Base-by-base conservation (phyloP, 2,329 filamentous ascomycete species). In the Periconia sp. region DNA sequence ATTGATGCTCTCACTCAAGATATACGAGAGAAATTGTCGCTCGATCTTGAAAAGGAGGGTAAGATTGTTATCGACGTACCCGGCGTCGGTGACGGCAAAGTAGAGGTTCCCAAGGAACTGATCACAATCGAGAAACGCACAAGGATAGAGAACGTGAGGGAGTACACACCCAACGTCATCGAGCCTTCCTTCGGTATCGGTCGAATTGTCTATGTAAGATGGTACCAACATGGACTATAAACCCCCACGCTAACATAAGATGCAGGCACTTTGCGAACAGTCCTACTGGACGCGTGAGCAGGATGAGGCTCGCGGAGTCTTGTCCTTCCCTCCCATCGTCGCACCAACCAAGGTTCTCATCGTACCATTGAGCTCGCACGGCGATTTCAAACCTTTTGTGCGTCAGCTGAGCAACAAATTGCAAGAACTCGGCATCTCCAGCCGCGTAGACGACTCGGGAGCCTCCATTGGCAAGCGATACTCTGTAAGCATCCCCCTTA, bases 131-230 rank as follows among this genome's bases (percentile, higher is more conserved):
- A 92, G 78, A 92, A 90, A 78, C 85, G 87, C 64, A 96, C 88
- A 63, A 83, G 91, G 58, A 83, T 86, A 3, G 91, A 96, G 75
- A 88, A 96, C 72, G 85, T 87, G 54, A 85, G 94, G 66, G 92
- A 97, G 74, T 99, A 91, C 79, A 95, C 89, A 0, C 93, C 93
- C 55, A 97, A 97, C 71, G 92, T 96, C 45, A 95, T 97, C 64
- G 94, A 99, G 79, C 94, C 93, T 1, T 97, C 93, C 0, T 99
- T 97, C 68, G 93, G 93, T 81, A 96, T 97, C 69, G 94, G 93
- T 55, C 86, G 93, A 65, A 97, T 97, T 58, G 80, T 97, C 54
- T 97, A 97, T 87, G 62, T 68, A 56, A 63, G 65, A 65, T 43
- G 17, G 43, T 30, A 6, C 14, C 45, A 19, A n/a, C 15, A 1